These are phyloP conservation scores for Aspergillus quadricinctus DNA, from an alignment of 2,329 filamentous ascomycete species.

Conservation along the genomic window DNA sequence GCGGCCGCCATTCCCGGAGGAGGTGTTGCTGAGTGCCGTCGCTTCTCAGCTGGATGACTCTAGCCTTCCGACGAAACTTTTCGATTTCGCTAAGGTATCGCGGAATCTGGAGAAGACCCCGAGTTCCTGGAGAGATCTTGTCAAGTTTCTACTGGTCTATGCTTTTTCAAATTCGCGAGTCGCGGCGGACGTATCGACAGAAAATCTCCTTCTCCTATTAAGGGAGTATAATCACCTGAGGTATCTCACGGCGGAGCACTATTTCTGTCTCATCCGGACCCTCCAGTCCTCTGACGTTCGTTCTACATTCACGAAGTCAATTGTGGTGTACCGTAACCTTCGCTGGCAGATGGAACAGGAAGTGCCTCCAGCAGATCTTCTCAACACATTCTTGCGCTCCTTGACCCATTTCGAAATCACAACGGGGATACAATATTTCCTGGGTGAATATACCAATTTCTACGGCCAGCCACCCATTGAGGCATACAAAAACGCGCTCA, in stretches of 20 bases:
- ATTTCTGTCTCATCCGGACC: slow-evolving; percentile 26
- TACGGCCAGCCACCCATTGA: slow-evolving; percentile 26
- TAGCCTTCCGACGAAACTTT: slow-evolving; percentile 17
- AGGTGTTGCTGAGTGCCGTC: slow-evolving; percentile 9
- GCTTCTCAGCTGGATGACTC: slow-evolving; percentile 11
- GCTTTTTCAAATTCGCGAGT: slow-evolving; percentile 22
- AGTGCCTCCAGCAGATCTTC: slow-evolving; percentile 17
- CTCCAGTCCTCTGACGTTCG: slow-evolving; percentile 25
- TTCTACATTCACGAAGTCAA: slow-evolving; percentile 24
- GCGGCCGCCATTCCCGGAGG: slow-evolving; percentile 11
- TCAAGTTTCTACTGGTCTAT: slow-evolving; percentile 22
- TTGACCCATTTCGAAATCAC: slow-evolving; percentile 30
- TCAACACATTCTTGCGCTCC: slow-evolving; percentile 22
- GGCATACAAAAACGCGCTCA: slow-evolving; percentile 36
- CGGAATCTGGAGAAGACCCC: neutral
- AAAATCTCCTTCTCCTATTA: slow-evolving; percentile 29
- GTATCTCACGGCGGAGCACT: slow-evolving; percentile 22
- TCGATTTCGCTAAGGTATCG: slow-evolving; percentile 21
- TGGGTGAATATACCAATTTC: slow-evolving; percentile 37
- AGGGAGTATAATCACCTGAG: slow-evolving; percentile 20
- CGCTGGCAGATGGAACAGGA: slow-evolving; percentile 29
- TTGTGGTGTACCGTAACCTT: slow-evolving; percentile 40
- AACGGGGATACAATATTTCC: slow-evolving; percentile 34
- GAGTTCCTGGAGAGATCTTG: slow-evolving; percentile 9
- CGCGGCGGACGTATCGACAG: slow-evolving; percentile 24